phyloP scores from a whole-genome alignment of 2,329 filamentous ascomycete species.

The Helminthosporium solani region DNA sequence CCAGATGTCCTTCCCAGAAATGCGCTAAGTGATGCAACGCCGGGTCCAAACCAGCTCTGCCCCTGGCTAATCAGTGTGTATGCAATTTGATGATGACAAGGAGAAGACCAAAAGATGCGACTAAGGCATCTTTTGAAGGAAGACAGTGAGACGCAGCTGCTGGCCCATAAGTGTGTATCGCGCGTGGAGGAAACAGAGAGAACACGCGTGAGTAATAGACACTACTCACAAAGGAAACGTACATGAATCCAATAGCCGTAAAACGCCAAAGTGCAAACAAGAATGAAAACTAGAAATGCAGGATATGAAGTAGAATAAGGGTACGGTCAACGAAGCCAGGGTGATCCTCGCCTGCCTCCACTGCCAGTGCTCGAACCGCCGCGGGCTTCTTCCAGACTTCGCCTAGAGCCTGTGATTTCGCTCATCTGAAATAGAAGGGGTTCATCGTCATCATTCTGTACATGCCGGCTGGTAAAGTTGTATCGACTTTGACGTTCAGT shows the following conservation, averaged over 20 bases:
- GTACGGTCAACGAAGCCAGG: slow-evolving; percentile 21
- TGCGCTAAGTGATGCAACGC: slow-evolving; percentile 1
- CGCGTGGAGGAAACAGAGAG: background rate
- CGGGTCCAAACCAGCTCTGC: slow-evolving; percentile 3
- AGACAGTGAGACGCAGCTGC: background rate
- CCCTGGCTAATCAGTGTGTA: background rate
- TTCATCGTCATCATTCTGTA: slow-evolving; percentile 61
- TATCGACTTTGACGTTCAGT: slow-evolving; percentile 43
- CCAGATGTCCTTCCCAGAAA: slow-evolving; percentile 3
- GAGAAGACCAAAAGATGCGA: background rate
- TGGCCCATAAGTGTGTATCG: slow-evolving; percentile 2
- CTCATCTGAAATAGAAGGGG: slow-evolving; percentile 72
- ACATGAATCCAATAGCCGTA: background rate
- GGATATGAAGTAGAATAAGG: background rate
- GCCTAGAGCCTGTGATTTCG: slow-evolving; percentile 54
- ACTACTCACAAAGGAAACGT: background rate
- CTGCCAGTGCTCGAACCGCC: slow-evolving; percentile 31
- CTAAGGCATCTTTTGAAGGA: background rate
- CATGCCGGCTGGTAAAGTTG: slow-evolving; percentile 47
- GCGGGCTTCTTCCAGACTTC: slow-evolving; percentile 41
- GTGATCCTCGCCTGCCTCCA: slow-evolving; percentile 29
- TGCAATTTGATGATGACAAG: slow-evolving; percentile 3
- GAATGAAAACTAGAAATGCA: background rate
- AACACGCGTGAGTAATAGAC: background rate
- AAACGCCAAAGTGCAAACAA: slow-evolving; percentile 2